These are phyloP conservation scores for Kodamaea leandrae DNA, from an alignment of 805 yeast genomes.

Conservation along the genomic window DNA sequence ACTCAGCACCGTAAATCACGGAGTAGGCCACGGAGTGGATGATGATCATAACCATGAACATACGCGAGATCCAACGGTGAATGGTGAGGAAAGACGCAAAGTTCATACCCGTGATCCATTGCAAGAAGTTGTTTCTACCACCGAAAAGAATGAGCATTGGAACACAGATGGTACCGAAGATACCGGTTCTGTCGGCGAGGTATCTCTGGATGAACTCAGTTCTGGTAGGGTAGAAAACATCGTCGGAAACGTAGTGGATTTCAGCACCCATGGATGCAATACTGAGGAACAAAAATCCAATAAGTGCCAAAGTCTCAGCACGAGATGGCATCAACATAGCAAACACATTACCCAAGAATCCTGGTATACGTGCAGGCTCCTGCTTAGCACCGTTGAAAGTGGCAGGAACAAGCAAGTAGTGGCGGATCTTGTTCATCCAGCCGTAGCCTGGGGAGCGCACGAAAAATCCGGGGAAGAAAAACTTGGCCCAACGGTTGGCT, in stretches of 20 bases:
- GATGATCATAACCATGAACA: conserved; percentile 25
- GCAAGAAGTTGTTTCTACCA: conserved; percentile 60
- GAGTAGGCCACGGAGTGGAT: conserved; percentile 33
- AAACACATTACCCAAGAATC: conserved; percentile 16
- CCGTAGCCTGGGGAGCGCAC: conserved; percentile 1
- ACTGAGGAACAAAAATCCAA: conserved; percentile 11
- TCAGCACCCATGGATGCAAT: conserved; percentile 30
- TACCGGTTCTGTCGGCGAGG: conserved; percentile 49
- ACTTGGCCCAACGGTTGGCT: conserved; percentile 22
- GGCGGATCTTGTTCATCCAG: conserved; percentile 9
- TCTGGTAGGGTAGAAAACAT: conserved; percentile 15
- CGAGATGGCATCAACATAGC: conserved; percentile 16
- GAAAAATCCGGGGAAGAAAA: conserved; percentile 20
- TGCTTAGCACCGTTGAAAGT: conserved; percentile 17
- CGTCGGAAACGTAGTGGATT: conserved; percentile 23
- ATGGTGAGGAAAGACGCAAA: conserved; percentile 40
- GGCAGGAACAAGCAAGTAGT: conserved; percentile 22
- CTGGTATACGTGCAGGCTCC: conserved; percentile 14
- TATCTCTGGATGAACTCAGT: conserved; percentile 15
- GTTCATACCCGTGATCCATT: conserved; percentile 58
- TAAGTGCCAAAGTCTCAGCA: conserved; percentile 10
- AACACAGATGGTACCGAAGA: conserved; percentile 41
- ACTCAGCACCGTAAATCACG: conserved; percentile 8
- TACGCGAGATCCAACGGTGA: conserved; percentile 45
- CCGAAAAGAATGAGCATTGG: conserved; percentile 60